Evolutionary conservation across 1,139 yeast species (phyloP).

Genomic region (Yamadazyma mexicana): DNA sequence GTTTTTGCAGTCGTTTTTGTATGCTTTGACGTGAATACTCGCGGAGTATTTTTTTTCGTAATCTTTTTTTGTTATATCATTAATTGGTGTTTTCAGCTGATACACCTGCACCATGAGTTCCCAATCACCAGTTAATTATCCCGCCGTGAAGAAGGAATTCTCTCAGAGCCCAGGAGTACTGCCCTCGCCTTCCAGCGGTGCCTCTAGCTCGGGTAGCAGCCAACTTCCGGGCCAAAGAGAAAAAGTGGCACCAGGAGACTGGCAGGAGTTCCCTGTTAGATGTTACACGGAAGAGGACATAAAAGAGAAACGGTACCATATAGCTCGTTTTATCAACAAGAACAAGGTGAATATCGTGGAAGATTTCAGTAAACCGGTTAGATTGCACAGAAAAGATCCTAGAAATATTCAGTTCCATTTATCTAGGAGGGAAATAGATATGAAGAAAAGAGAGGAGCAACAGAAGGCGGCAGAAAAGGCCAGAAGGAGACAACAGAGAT

Average conservation of each 20-base stretch:
- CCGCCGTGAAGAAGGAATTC: slow-evolving; percentile 5
- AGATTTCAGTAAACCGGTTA: slow-evolving; percentile 76
- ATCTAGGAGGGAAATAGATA: slow-evolving; percentile 61
- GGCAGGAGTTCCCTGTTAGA: slow-evolving; percentile 69
- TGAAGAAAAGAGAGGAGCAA: slow-evolving; percentile 47
- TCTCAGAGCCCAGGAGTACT: slow-evolving; percentile 2
- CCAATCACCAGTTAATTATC: slow-evolving; percentile 8
- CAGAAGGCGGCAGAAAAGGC: slow-evolving; percentile 32
- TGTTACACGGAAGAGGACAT: slow-evolving; percentile 75
- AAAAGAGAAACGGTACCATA: slow-evolving; percentile 74
- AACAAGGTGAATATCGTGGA: slow-evolving; percentile 67
- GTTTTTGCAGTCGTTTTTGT: slow-evolving; percentile 1
- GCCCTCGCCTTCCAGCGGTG: background rate
- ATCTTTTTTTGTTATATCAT: background rate
- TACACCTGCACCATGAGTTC: slow-evolving; percentile 1
- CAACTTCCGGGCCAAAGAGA: too few species aligned
- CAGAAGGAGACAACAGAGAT: slow-evolving; percentile 19
- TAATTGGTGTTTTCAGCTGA: background rate
- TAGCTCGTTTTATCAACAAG: slow-evolving; percentile 76
- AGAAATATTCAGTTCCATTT: slow-evolving; percentile 83
- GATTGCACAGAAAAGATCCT: slow-evolving; percentile 91
- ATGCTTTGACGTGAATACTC: background rate
- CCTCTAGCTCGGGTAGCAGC: slow-evolving; percentile 5
- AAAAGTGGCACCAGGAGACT: slow-evolving; percentile 22
- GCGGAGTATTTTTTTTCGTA: background rate